phyloP scores from a whole-genome alignment of 441 rosid species.

The Viola pubescens region DNA sequence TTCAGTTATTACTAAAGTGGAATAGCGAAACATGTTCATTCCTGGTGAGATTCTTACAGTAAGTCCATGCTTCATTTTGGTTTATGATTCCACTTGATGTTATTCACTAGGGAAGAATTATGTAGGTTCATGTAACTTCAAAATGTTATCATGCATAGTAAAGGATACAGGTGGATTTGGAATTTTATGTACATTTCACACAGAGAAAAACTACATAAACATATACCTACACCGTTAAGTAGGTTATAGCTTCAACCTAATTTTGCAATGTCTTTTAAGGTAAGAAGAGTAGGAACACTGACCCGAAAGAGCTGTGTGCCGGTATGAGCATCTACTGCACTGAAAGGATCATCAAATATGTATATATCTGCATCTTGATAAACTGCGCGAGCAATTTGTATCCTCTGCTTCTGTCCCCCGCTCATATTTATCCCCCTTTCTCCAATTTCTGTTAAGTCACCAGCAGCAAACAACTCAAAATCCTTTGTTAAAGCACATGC shows the following conservation, averaged over 20 bases:
- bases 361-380: slow-evolving; percentile 93
- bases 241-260: background rate
- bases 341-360: slow-evolving; percentile 93
- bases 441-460: slow-evolving; percentile 91
- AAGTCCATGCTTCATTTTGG: too few relatives aligned
- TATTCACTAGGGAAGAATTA: too few relatives aligned
- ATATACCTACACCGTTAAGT: too few relatives aligned
- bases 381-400: slow-evolving; percentile 93
- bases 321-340: slow-evolving; percentile 98
- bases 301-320: slow-evolving; percentile 90
- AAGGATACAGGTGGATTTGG: too few relatives aligned
- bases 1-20: too few relatives aligned
- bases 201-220: too few relatives aligned
- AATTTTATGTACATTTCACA: too few relatives aligned
- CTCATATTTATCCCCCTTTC: slow-evolving; percentile 99
- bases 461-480: slow-evolving; percentile 69
- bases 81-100: too few relatives aligned
- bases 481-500: slow-evolving; percentile 85
- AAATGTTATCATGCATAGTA: too few relatives aligned
- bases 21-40: too few relatives aligned
- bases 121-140: too few relatives aligned
- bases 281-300: background rate
- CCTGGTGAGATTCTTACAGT: too few relatives aligned
- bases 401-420: slow-evolving; percentile 98
- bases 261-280: background rate